Evolutionary conservation across 495 filamentous ascomycete genomes (phyloP), one percentile per base, ranked within the genome.

Genomic region (Annulohypoxylon moriforme): DNA sequence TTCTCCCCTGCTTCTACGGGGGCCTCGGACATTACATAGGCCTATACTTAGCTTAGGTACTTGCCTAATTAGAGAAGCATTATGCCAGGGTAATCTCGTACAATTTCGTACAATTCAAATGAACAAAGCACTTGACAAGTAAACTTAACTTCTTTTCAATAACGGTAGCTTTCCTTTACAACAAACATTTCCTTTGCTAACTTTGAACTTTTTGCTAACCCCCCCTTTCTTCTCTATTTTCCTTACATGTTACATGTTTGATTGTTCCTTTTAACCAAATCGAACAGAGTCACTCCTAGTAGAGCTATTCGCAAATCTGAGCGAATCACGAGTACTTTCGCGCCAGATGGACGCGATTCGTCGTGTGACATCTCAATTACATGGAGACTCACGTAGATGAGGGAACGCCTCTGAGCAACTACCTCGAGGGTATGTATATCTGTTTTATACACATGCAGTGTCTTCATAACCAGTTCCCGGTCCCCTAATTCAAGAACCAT

Each of bases 351-450:
- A 77, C 67, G 71, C 69, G 71, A 72, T 65, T 71, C 72, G 60
- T 72, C 60, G 75, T 77, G 78, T 75, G 50, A 80, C 77, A 69
- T 36, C 60, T 58, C 75, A 76, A 76, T 77, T 78, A 68, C 71
- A 99, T 98, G 96, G 96, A 98, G 87, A 90, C 93, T 74, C 85
- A 98, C 71, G 89, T 97, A 74, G 93, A 91, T 82, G 91, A 96
- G 81, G 90, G 94, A 79, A 93, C 94, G 74, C 96, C 96, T 66
- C 85, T 98, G 82, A 94, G 93, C 77, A 91, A 92, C 69, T 98
- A 97, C 84, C 89, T 99, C 65, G 91, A 97, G 87, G 96, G 95
- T 97, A 78, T 69, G 82, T 78, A 64, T 66, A 57, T 38, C n/a
- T 20, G 16, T 67, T 67, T 25, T 16, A 67, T 63, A 14, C 40